A percentile compares a stretch with the other conserved stretches of the same genome.
Conservation (phyloP, 768 basidiomycete genomes). For the Hericium rajendrae region DNA sequence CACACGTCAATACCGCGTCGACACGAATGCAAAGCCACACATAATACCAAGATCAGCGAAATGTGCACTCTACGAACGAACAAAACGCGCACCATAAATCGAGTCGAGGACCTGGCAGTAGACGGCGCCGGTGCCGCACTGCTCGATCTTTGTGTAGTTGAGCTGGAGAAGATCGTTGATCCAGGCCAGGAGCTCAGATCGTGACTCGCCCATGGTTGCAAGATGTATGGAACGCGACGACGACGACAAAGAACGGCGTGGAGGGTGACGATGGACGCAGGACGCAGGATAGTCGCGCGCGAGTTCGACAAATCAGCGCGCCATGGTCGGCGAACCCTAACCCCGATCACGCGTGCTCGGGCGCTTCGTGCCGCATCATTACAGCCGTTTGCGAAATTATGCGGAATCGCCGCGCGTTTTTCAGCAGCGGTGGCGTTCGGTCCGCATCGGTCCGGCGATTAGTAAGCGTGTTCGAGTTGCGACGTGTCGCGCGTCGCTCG, state of each 20-base stretch:
- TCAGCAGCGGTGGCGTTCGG: no score
- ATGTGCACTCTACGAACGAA: background rate
- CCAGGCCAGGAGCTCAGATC: constrained; percentile 87
- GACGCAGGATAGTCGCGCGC: no score
- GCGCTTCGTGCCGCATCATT: no score
- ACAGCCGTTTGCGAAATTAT: no score
- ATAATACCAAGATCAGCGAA: background rate
- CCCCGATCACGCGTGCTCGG: no score
- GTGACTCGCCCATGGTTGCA: constrained; percentile 52
- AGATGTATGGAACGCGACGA: background rate
- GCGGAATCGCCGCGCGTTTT: no score
- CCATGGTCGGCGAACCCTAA: no score
- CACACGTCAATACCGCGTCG: background rate
- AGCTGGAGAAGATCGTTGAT: constrained; percentile 88
- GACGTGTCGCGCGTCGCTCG: no score
- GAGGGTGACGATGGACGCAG: no score
- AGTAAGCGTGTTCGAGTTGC: no score
- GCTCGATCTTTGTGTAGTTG: constrained; percentile 88
- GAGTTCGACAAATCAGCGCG: no score
- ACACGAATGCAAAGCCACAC: background rate
- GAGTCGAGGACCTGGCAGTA: constrained; percentile 96
- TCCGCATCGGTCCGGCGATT: no score
- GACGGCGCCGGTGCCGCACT: constrained; percentile 83
- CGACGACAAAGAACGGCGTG: background rate
- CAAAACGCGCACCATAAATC: constrained; percentile 61